These are phyloP conservation scores for Cryptococcus amylolentus DNA, from an alignment of 1,284 basidiomycete genomes.

Conservation along the genomic window DNA sequence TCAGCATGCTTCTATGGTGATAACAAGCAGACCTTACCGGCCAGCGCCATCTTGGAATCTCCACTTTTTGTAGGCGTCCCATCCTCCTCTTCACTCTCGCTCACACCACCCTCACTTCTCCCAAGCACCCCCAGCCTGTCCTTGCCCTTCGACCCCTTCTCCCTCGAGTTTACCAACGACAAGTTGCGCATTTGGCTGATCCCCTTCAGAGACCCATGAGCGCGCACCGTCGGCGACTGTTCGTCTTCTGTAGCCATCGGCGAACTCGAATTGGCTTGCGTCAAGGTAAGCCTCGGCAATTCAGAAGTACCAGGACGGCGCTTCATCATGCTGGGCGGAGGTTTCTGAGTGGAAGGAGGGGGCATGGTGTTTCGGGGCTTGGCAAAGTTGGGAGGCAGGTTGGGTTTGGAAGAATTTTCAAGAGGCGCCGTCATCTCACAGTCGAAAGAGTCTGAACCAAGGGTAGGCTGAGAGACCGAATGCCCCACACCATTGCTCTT, in stretches of 20 bases:
- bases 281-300: slow-evolving; percentile 35
- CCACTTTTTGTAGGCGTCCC: slow-evolving; percentile 46
- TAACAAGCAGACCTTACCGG: slow-evolving; percentile 9
- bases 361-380: slow-evolving; percentile 10
- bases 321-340: slow-evolving; percentile 18
- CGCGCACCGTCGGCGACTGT: slow-evolving; percentile 38
- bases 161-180: not conserved
- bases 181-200: not conserved
- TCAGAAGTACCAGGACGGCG: slow-evolving; percentile 12
- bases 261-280: slow-evolving; percentile 30
- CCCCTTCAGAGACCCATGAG: slow-evolving; percentile 3
- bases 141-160: not conserved
- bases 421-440: not conserved
- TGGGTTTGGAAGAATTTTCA: slow-evolving; percentile 9
- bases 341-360: slow-evolving; percentile 18
- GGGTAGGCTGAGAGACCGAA: slow-evolving; percentile 30
- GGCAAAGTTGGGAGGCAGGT: slow-evolving; percentile 8
- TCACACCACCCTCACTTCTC: slow-evolving; percentile 31
- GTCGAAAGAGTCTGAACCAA: slow-evolving; percentile 14
- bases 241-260: slow-evolving; percentile 49
- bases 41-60: slow-evolving; percentile 17
- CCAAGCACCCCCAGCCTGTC: slow-evolving; percentile 32
- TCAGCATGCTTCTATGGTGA: not conserved
- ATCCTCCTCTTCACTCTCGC: slow-evolving; percentile 45
- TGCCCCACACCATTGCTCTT: slow-evolving; percentile 21